Conservation (phyloP, 108 stramenopile genomes). For the Cyclotella sp. region DNA sequence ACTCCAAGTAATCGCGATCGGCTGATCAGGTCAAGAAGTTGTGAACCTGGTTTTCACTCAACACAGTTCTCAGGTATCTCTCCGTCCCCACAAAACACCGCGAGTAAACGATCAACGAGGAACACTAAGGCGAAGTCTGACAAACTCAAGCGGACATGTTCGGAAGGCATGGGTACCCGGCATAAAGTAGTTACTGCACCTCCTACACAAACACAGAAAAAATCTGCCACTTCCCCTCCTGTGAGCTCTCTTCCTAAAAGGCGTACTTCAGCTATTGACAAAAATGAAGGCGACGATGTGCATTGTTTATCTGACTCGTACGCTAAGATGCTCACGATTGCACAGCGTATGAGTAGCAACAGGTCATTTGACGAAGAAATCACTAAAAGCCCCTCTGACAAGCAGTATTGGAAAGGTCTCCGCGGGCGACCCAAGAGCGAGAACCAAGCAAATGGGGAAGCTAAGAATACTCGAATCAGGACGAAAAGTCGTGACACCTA, state of each 20-base stretch:
- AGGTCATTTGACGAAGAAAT: neutral
- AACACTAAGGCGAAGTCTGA: neutral
- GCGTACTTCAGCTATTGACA: neutral
- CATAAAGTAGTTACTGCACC: slow-evolving; percentile 1
- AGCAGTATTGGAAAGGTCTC: neutral
- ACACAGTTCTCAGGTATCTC: neutral
- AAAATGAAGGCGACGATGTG: neutral
- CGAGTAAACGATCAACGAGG: neutral
- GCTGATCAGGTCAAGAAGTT: neutral
- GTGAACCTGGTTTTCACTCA: neutral
- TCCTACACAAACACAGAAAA: neutral
- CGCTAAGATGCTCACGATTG: neutral
- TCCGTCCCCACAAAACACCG: neutral
- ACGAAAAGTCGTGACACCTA: neutral
- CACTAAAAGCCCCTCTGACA: neutral
- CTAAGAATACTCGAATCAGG: neutral
- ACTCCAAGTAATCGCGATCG: neutral
- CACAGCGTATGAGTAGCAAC: slow-evolving; percentile 6
- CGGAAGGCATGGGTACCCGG: neutral
- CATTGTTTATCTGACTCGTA: neutral
- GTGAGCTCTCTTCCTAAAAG: too few species aligned
- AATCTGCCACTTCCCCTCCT: neutral
- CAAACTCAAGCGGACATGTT: neutral
- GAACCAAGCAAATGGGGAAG: slow-evolving; percentile 1
- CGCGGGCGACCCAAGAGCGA: neutral